A percentile compares a stretch with the other conserved stretches of the same genome.
Conservation (phyloP, 2,329 filamentous ascomycete species). For the Coniochaeta pulveracea region DNA sequence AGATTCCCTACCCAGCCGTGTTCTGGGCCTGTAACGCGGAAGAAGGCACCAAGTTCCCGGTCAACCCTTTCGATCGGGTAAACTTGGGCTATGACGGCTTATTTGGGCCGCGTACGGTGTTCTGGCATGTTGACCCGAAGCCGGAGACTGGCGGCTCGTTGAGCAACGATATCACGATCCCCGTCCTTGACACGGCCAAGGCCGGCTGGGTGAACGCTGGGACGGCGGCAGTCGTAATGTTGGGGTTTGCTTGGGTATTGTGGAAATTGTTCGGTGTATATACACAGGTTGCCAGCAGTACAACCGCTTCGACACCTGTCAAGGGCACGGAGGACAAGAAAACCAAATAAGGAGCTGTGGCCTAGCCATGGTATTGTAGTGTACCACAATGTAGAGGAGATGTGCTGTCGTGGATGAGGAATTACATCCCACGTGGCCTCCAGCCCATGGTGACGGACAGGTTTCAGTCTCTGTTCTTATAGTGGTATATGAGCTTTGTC, state of each 20-base stretch:
- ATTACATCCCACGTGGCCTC: too few species aligned
- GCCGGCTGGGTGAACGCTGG: slow-evolving; percentile 37
- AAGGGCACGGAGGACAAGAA: slow-evolving; percentile 10
- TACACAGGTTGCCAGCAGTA: slow-evolving; percentile 2
- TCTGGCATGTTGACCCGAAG: slow-evolving; percentile 64
- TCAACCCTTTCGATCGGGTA: slow-evolving; percentile 76
- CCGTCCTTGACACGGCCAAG: slow-evolving; percentile 48
- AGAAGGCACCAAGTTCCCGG: slow-evolving; percentile 53
- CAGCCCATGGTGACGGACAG: too few species aligned
- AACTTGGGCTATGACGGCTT: slow-evolving; percentile 77
- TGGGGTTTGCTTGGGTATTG: slow-evolving; percentile 61
- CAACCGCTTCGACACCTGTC: not conserved
- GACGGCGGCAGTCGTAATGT: slow-evolving; percentile 45
- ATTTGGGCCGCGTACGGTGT: slow-evolving; percentile 66
- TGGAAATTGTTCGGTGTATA: slow-evolving; percentile 41
- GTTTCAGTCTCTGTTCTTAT: too few species aligned
- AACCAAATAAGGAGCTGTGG: slow-evolving; percentile 9
- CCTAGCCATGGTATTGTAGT: not conserved
- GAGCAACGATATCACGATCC: slow-evolving; percentile 46
- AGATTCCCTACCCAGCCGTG: slow-evolving; percentile 70
- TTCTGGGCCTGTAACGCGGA: slow-evolving; percentile 81
- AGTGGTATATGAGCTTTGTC: too few species aligned
- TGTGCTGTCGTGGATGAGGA: too few species aligned
- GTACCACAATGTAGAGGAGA: too few species aligned
- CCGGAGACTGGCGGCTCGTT: slow-evolving; percentile 26